Conservation (phyloP, 768 basidiomycete species). For the Floccularia luteovirens region DNA sequence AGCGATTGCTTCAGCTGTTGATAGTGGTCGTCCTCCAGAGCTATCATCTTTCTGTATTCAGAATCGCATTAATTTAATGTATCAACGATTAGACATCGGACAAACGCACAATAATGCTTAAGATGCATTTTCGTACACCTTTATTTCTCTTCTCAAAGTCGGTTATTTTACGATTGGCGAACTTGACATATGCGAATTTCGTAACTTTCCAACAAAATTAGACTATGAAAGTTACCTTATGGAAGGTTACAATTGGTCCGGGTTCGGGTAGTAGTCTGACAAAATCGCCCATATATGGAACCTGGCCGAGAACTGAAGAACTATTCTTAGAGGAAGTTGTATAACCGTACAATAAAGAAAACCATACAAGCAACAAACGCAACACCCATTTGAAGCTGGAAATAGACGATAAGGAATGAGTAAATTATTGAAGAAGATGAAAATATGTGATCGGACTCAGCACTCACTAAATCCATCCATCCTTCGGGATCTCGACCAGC, state of each 20-base stretch:
- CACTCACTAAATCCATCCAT: conserved; percentile 12
- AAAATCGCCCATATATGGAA: conserved; percentile 14
- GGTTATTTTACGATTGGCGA: conserved; percentile 7
- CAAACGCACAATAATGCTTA: conserved; percentile 13
- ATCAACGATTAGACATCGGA: background rate
- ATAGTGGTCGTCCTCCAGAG: conserved; percentile 1
- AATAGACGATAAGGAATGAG: no score
- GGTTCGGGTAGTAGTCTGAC: conserved; percentile 10
- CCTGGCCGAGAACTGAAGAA: conserved; percentile 12
- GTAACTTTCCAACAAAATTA: no score
- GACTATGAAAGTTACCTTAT: no score
- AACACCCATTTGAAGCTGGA: conserved; percentile 12
- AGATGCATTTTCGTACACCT: conserved; percentile 8
- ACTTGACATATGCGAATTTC: conserved; percentile 5
- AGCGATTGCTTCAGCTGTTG: conserved; percentile 9
- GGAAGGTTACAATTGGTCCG: conserved; percentile 13
- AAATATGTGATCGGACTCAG: background rate
- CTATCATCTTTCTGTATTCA: conserved; percentile 11
- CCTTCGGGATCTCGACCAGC: conserved; percentile 14
- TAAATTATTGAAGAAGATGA: background rate
- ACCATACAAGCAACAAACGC: conserved; percentile 11
- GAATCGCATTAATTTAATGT: background rate
- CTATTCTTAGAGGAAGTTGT: background rate
- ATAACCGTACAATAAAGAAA: background rate
- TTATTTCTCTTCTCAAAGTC: conserved; percentile 5